Evolutionary conservation across 768 basidiomycete genomes (phyloP), one percentile per base, ranked within the genome.

Genomic region (Mycena galericulata): DNA sequence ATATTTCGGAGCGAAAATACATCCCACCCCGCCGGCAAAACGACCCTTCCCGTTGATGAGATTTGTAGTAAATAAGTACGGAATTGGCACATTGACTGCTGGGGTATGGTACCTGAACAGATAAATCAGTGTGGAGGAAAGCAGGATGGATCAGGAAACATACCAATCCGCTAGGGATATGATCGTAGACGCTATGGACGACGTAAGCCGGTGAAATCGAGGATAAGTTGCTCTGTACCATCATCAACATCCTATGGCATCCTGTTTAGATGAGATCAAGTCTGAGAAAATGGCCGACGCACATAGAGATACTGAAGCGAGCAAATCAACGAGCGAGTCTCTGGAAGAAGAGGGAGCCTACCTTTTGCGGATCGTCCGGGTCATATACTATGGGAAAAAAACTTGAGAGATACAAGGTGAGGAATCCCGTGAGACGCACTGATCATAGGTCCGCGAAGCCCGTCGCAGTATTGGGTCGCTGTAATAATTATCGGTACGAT

Each of bases 1-100:
- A 75, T 69, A 46, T 24, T 58, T 2, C 75, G 32, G 36, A 78
- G 51, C 18, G 63, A 78, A 58, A 18, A 77, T 41, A 73, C 60
- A 1, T 24, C 27, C 0, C 29, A 78, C 78, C 18, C 83, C 82
- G 15, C 62, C 62, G 18, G 62, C 36, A 62, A 71, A 74, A 46
- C 84, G 79, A 20, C 83, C 82, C 9, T 57, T 71, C 0, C 81
- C 81, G 27, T 85, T 85, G 36, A 84, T 83, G 22, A 54, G 29
- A 26, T 50, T 67, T 8, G 65, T 32, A 83, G 62, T 1, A 77
- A 77, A 29, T 81, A 79, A 40, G 78, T 49, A 40, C 1, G 65
- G 68, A 8, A 50, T 60, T 46, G 65, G 64, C 24, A 32, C 34
- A 32, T 57, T 41, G 24, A 15, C 26, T 7, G 66, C 24, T 15